Percentiles rank a stretch among this genome's conserved stretches.
These are phyloP conservation scores for Amaranthus cruentus DNA, from an alignment of 148 eudicot genomes.

Conservation along the genomic window DNA sequence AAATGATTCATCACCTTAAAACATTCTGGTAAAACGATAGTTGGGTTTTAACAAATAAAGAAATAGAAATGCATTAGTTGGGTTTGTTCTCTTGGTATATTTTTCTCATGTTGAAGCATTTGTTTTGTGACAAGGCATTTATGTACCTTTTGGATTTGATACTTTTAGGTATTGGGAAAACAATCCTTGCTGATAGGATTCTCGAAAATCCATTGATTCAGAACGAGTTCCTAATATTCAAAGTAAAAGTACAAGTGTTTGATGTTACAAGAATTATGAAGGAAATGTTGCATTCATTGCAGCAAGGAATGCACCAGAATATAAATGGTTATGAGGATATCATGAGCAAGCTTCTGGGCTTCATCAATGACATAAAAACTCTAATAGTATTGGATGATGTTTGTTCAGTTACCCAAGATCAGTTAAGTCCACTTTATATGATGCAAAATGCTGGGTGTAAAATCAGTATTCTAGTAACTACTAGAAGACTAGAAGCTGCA, in stretches of 20 bases:
- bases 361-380: background rate
- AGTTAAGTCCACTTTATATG: background rate
- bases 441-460: background rate
- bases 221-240: background rate
- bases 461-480: background rate
- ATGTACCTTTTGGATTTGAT: background rate
- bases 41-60: too few relatives aligned
- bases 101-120: too few relatives aligned
- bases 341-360: background rate
- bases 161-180: background rate
- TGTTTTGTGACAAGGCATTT: too few relatives aligned
- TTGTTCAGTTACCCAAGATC: background rate
- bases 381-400: constrained; percentile 6
- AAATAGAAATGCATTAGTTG: too few relatives aligned
- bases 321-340: background rate
- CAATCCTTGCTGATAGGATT: background rate
- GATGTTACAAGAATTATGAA: background rate
- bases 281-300: background rate
- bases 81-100: too few relatives aligned
- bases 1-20: too few relatives aligned
- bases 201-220: background rate
- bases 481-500: background rate
- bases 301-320: too few relatives aligned
- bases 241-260: background rate
- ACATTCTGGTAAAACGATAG: too few relatives aligned